Evolutionary conservation across 495 filamentous ascomycete species (phyloP), one percentile per base, ranked within the genome.

Genomic region (Hypoxylon lienhwacheense): DNA sequence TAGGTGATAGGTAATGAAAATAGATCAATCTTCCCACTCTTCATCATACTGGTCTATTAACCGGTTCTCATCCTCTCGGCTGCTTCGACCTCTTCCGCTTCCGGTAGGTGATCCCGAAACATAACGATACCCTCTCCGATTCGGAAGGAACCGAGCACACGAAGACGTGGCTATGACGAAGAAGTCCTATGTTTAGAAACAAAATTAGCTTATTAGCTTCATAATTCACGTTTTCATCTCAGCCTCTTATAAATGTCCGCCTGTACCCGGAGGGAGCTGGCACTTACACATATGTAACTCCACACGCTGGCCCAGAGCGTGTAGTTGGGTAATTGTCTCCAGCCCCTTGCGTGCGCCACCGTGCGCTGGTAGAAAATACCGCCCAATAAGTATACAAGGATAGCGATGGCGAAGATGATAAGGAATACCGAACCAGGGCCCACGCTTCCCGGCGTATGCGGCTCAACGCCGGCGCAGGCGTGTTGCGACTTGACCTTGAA

Each of bases 11-110:
- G n/a, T n/a, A n/a, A n/a, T n/a, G n/a, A n/a, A n/a, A 39, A 37
- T 21, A 16, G 14, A 29, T 66, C 31, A 82, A 51, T 84, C 82
- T 44, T 82, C 81, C 82, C 81, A 97, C 67, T 97, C 90, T 69
- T 97, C 93, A 66, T 98, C 95, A 39, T 96, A 78, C 67, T 96
- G 89, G 71, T 98, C 93, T 63, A 98, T 97, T 58, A 97, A 71
- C 47, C 90, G 75, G 71, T 98, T 97, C 68, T 96, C 93, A 40
- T 88, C 90, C 32, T 97, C 93, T 0, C 85, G 65, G 34, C 34
- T 63, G 36, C 75, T 76, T 11, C 76, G 61, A 44, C 71, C 73
- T 34, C 77, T 66, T 32, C 74, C 70, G 28, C 77, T 66, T 32
- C 74, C 70, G 28, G 66, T 63, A 25, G 72, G 77, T 17, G 67